Evolutionary conservation across 352 stramenopile species (phyloP).

Genomic region (Pythium scleroteichum): DNA sequence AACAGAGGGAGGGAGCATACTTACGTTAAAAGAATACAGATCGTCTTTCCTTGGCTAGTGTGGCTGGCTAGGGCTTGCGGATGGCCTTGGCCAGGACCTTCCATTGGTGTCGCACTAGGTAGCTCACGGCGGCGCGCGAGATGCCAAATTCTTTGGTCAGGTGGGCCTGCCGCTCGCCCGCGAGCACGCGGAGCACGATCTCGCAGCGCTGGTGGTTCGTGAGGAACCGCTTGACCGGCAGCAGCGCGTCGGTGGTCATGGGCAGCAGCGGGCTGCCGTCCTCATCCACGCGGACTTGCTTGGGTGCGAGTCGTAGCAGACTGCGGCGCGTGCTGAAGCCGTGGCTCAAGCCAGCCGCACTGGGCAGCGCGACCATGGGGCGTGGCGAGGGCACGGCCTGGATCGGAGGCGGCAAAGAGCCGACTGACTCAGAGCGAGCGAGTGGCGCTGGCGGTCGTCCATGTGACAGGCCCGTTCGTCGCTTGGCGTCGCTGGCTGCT

Average conservation of each 20-base stretch:
- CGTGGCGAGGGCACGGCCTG: too few relatives aligned
- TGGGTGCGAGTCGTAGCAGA: constrained; percentile 9
- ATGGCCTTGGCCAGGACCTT: too few relatives aligned
- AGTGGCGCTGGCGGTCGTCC: neutral
- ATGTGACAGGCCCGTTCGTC: too few relatives aligned
- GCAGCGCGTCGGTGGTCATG: neutral
- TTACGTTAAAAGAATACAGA: too few relatives aligned
- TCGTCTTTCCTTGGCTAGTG: too few relatives aligned
- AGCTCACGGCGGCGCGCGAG: constrained; percentile 58
- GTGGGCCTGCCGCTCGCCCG: constrained; percentile 59
- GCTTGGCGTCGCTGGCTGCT: too few relatives aligned
- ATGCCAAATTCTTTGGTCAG: constrained; percentile 68
- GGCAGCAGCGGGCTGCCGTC: constrained; percentile 7
- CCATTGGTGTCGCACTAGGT: constrained; percentile 56
- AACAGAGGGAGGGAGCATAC: too few relatives aligned
- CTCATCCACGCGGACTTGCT: constrained; percentile 1
- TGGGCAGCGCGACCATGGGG: too few relatives aligned
- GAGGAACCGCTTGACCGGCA: constrained; percentile 53
- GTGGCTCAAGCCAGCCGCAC: neutral
- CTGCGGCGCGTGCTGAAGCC: constrained; percentile 6
- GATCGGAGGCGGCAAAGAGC: too few relatives aligned
- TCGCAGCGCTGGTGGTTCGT: constrained; percentile 63
- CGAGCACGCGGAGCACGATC: constrained; percentile 57
- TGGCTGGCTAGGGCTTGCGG: too few relatives aligned
- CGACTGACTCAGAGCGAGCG: neutral